Percentiles rank a stretch among this genome's conserved stretches.
These are phyloP conservation scores for Aurantiochytrium sp. DNA, from an alignment of 108 stramenopile genomes.

Conservation along the genomic window DNA sequence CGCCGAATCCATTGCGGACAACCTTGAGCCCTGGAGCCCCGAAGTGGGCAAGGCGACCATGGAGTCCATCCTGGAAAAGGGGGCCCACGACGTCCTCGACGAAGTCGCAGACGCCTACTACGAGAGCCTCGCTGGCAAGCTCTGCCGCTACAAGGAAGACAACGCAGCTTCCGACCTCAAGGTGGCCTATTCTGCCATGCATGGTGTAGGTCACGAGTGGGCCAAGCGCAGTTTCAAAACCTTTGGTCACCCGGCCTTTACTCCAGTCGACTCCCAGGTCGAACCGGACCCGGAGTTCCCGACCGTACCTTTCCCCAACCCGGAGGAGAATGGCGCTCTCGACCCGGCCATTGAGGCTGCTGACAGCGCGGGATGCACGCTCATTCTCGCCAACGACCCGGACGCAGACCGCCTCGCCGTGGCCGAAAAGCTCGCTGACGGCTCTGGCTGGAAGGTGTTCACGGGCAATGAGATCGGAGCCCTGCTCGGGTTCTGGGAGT, in stretches of 20 bases:
- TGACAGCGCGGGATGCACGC: slow-evolving; percentile 35
- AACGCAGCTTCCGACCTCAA: slow-evolving; percentile 21
- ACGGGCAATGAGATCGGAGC: slow-evolving; percentile 89
- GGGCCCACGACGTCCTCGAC: slow-evolving; percentile 26
- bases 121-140: slow-evolving; percentile 34
- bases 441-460: slow-evolving; percentile 73
- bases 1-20: slow-evolving; percentile 65
- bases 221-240: slow-evolving; percentile 58
- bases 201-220: slow-evolving; percentile 77
- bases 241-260: slow-evolving; percentile 68
- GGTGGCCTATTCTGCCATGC: slow-evolving; percentile 90
- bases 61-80: background rate
- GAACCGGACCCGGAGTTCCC: slow-evolving; percentile 83
- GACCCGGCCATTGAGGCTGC: slow-evolving; percentile 72
- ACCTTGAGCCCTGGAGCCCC: slow-evolving; percentile 71
- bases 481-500: slow-evolving; percentile 80
- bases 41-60: background rate
- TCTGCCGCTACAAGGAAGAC: slow-evolving; percentile 14
- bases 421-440: slow-evolving; percentile 63
- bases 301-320: slow-evolving; percentile 90
- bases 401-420: slow-evolving; percentile 95
- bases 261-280: slow-evolving; percentile 62
- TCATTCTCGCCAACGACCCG: slow-evolving; percentile 94
- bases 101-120: slow-evolving; percentile 57
- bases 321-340: slow-evolving; percentile 89